phyloP scores from a whole-genome alignment of 2,329 filamentous ascomycete genomes.

The Aquanectria penicillioides region DNA sequence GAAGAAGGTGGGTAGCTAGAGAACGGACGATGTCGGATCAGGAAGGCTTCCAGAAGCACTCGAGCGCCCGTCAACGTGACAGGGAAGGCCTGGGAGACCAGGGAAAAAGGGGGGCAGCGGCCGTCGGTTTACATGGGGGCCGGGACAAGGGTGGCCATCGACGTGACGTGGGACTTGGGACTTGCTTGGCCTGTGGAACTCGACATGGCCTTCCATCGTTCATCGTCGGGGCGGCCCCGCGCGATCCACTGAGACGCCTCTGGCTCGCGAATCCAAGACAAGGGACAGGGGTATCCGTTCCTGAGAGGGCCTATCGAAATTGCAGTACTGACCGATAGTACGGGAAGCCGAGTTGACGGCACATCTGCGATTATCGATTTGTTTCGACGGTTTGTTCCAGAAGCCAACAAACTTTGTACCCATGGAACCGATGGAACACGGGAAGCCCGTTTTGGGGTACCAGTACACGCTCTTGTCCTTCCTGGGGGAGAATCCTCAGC shows the following conservation, averaged over 20 bases:
- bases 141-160: not conserved
- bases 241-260: conserved; percentile 18
- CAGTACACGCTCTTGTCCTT: too few species aligned
- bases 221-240: conserved; percentile 12
- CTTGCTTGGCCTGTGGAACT: not conserved
- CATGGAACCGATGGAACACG: too few species aligned
- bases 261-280: too few species aligned
- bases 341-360: too few species aligned
- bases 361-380: too few species aligned
- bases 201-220: not conserved
- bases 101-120: not conserved
- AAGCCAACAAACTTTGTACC: too few species aligned
- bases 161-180: not conserved
- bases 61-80: conserved; percentile 14
- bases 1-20: conserved; percentile 9
- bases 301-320: too few species aligned
- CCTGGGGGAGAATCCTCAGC: too few species aligned
- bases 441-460: too few species aligned
- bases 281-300: not conserved
- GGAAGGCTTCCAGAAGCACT: conserved; percentile 40
- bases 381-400: too few species aligned
- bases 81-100: not conserved
- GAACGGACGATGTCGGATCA: conserved; percentile 24
- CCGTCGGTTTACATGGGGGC: not conserved
- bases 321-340: too few species aligned